Evolutionary conservation across 495 filamentous ascomycete species (phyloP).

Genomic region (Penicillium maclennaniae): DNA sequence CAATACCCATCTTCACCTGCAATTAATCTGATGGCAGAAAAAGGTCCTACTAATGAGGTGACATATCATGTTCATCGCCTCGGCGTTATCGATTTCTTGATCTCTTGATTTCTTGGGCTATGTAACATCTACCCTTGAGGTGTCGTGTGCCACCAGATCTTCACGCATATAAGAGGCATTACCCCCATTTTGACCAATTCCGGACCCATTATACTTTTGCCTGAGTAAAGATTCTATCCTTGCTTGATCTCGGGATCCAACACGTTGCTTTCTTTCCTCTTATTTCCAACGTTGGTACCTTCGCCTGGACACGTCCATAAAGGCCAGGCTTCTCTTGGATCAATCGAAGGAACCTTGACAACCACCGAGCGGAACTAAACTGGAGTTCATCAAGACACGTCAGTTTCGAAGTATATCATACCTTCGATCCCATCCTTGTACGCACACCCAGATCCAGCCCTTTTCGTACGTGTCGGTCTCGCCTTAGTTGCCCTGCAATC

Average conservation of each 20-base stretch:
- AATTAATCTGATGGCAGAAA: slow-evolving; percentile 7
- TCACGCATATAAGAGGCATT: slow-evolving; percentile 21
- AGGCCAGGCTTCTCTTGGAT: background rate
- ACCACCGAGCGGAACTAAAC: background rate
- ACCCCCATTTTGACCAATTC: slow-evolving; percentile 8
- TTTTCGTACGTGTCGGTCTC: slow-evolving; percentile 1
- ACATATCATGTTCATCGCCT: background rate
- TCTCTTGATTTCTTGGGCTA: slow-evolving; percentile 3
- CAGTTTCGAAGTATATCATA: background rate
- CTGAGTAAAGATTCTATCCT: slow-evolving; percentile 19
- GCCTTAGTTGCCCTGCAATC: background rate
- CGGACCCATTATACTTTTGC: slow-evolving; percentile 20
- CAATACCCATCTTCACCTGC: slow-evolving; percentile 6
- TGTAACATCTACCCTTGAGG: slow-evolving; percentile 15
- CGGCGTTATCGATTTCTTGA: background rate
- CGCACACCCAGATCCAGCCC: background rate
- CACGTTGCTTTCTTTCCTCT: slow-evolving; percentile 13
- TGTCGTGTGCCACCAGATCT: slow-evolving; percentile 17
- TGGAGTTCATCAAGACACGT: background rate
- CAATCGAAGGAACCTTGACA: background rate
- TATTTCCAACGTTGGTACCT: slow-evolving; percentile 8
- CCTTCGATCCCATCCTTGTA: background rate
- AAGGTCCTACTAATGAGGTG: slow-evolving; percentile 13
- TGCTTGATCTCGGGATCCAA: slow-evolving; percentile 9
- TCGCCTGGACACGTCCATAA: slow-evolving; percentile 6